phyloP scores from a whole-genome alignment of 2,329 filamentous ascomycete species.

The Colletotrichum melonis region DNA sequence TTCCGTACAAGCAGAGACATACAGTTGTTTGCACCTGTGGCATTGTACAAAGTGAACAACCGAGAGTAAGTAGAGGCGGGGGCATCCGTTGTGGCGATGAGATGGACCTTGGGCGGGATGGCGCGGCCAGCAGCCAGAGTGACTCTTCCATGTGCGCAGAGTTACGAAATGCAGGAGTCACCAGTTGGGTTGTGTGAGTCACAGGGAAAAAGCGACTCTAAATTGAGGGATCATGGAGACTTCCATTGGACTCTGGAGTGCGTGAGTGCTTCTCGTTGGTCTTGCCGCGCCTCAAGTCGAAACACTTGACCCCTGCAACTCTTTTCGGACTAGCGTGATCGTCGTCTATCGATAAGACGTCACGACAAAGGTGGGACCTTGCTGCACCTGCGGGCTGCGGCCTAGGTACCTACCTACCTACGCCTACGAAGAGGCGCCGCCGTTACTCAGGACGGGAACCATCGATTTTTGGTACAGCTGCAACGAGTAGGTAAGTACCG shows the following conservation, averaged over 20 bases:
- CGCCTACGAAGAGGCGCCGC: not conserved
- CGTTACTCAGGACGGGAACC: too few species aligned
- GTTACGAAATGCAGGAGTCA: conserved; percentile 12
- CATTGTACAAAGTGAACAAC: not conserved
- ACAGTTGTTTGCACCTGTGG: not conserved
- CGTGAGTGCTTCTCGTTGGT: conserved; percentile 9
- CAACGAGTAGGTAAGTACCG: not conserved
- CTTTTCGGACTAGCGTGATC: conserved; percentile 13
- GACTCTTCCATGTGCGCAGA: conserved; percentile 8
- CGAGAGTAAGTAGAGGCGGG: not conserved
- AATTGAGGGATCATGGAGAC: conserved; percentile 6
- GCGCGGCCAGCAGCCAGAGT: not conserved
- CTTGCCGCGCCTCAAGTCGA: conserved; percentile 16
- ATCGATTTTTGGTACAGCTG: not conserved
- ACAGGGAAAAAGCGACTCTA: conserved; percentile 6
- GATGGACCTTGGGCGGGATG: not conserved
- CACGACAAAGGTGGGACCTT: not conserved
- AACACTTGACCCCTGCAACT: conserved; percentile 19
- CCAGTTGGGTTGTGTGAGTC: conserved; percentile 8
- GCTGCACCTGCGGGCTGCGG: too few species aligned
- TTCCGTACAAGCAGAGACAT: not conserved
- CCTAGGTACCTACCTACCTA: not conserved
- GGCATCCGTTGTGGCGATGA: not conserved
- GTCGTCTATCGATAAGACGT: conserved; percentile 29
- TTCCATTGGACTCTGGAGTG: not conserved